Base-by-base conservation (phyloP, 768 basidiomycete genomes). In the Lentinula guzmanii region DNA sequence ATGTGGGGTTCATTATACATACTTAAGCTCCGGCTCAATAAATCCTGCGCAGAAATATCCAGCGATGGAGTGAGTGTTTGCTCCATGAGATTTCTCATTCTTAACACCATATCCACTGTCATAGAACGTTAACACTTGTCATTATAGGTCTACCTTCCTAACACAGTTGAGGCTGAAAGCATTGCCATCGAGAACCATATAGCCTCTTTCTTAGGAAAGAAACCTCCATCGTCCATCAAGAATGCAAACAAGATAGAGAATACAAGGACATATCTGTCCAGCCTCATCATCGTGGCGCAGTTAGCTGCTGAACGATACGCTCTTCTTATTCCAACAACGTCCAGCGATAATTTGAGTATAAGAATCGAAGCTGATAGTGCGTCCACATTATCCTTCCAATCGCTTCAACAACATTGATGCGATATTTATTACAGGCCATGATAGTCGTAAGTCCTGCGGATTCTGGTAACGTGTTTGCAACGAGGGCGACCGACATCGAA, bases 1-100 rank as follows among this genome's bases (percentile, higher is more conserved):
- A 66, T 71, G 10, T 28, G n/a, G n/a, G 10, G 28, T 34, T 8
- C 8, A 5, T 33, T 53, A 18, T 18, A 28, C 0, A n/a, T 9
- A 2, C 52, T 34, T 7, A 9, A 52, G n/a, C 28, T 21, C 11
- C 24, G 11, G 11, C 52, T 33, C 34, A 31, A 53, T 4, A 18
- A 39, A 5, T 61, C 16, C 33, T 21, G 34, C 2, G 5, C 52
- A 79, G 80, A 62, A 67, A 76, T 71, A 61, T 74, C 68, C 53
- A 75, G 78, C 62, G 68, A 67, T 67, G 77, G 71, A 34, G 74
- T 79, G 61, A 60, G 68, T 67, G 34, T 13, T 18, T 43, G 34
- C 41, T 4, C 28, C 45, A 9, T 5, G 42, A 4, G 10, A 37
- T 28, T 53, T 37, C 24, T 24, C 24, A 24, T 21, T 64, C 41